Evolutionary conservation across 2,329 filamentous ascomycete species (phyloP).

Genomic region (Dendrostoma leiphaemia): DNA sequence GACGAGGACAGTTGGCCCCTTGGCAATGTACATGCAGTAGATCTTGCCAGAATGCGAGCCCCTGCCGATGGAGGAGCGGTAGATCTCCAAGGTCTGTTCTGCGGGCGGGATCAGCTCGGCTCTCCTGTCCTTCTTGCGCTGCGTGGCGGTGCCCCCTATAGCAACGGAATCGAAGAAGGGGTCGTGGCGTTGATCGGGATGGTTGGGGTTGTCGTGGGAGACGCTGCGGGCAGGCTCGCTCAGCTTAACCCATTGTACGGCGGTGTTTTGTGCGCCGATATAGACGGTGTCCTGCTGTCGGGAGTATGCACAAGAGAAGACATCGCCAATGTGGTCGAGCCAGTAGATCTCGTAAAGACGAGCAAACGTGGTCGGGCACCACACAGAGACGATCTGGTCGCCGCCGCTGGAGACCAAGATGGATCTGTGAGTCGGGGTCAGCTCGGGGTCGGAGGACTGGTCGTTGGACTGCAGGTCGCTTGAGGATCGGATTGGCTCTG

Average conservation of each 20-base stretch:
- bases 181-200: constrained; percentile 75
- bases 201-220: constrained; percentile 61
- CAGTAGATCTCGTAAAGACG: constrained; percentile 89
- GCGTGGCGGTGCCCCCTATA: constrained; percentile 77
- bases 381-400: constrained; percentile 92
- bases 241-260: constrained; percentile 88
- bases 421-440: constrained; percentile 44
- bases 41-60: constrained; percentile 96
- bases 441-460: constrained; percentile 39
- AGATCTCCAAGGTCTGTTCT: constrained; percentile 70
- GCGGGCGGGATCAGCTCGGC: constrained; percentile 54
- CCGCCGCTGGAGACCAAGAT: constrained; percentile 90
- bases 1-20: constrained; percentile 64
- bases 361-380: constrained; percentile 74
- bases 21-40: constrained; percentile 89
- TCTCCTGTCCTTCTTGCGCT: constrained; percentile 63
- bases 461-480: background rate
- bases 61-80: constrained; percentile 74
- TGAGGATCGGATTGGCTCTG: background rate
- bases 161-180: constrained; percentile 92
- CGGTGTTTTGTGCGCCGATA: constrained; percentile 90
- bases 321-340: constrained; percentile 89
- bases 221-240: constrained; percentile 61
- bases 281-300: constrained; percentile 77
- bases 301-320: constrained; percentile 94